Base-by-base conservation (phyloP, 1,284 basidiomycete genomes). In the Pseudozyma pruni region DNA sequence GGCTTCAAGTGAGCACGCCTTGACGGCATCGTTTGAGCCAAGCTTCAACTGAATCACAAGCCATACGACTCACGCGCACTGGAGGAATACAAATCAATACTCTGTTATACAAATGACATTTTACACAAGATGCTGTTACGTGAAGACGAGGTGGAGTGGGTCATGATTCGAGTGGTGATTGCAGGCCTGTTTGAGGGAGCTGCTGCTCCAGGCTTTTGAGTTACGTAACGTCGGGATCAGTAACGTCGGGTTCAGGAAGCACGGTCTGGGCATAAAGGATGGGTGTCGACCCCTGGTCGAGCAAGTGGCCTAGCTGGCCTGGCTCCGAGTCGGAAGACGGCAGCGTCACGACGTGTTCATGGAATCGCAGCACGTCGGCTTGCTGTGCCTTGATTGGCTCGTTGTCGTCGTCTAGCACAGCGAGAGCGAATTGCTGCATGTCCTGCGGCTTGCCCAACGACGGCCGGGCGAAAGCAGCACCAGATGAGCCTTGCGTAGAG, bases 1-100 rank as follows among this genome's bases (percentile, higher is more conserved):
- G 78, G 78, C 42, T 48, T 80, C 70, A 78, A 81, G 71, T 81
- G 64, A 67, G 48, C 38, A 17, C 22, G 19, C 20, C 34, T 19
- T 51, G 29, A 20, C 27, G 17, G 4, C 23, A 8, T 27, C 14
- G 16, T 29, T 33, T 17, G 17, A 48, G n/a, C 13, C 38, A 43
- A 25, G 40, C 54, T 46, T 25, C n/a, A 40, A 41, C 44, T 25
- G 34, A 35, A 10, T 31, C 7, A 14, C n/a, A n/a, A n/a, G n/a
- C n/a, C n/a, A n/a, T n/a, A n/a, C n/a, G n/a, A n/a, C n/a, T n/a
- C n/a, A n/a, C n/a, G n/a, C n/a, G n/a, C n/a, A n/a, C n/a, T n/a
- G 37, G 35, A 40, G 49, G 42, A 8, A 37, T 40, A 41, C 8
- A 42, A 61, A 45, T 14, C 10, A 10, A 27, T n/a, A 11, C 19